phyloP scores from a whole-genome alignment of 1,284 basidiomycete genomes.

The Moniliella sp. region DNA sequence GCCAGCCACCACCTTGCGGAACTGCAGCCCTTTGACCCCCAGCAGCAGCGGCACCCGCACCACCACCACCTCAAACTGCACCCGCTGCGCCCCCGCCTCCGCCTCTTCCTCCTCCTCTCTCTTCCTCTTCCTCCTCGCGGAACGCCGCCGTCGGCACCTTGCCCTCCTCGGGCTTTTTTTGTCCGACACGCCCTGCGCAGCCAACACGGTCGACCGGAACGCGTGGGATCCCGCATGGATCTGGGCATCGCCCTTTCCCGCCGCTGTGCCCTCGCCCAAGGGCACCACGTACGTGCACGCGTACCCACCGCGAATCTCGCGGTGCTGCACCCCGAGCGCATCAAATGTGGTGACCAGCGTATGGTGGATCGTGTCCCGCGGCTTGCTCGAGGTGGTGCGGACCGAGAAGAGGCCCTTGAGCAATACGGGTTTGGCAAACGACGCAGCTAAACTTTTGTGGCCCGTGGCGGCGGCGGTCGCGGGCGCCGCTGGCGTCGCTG shows the following conservation, averaged over 20 bases:
- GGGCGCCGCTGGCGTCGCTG: too few relatives aligned
- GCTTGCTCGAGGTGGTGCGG: slow-evolving; percentile 77
- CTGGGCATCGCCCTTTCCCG: slow-evolving; percentile 17
- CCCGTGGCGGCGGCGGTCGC: too few relatives aligned
- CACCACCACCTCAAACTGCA: slow-evolving; percentile 30
- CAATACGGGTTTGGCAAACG: slow-evolving; percentile 25
- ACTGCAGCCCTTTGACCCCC: slow-evolving; percentile 76
- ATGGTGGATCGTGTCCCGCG: slow-evolving; percentile 54
- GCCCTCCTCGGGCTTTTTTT: too few relatives aligned
- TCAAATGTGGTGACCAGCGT: slow-evolving; percentile 72
- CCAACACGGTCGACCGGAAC: background rate
- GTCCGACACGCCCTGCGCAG: background rate
- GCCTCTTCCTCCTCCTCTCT: too few relatives aligned
- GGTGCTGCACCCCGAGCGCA: slow-evolving; percentile 77
- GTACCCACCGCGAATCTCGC: slow-evolving; percentile 71
- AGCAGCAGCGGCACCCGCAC: slow-evolving; percentile 51
- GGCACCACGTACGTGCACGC: slow-evolving; percentile 86
- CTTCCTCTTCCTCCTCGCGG: too few relatives aligned
- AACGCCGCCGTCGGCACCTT: too few relatives aligned
- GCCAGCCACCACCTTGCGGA: slow-evolving; percentile 70
- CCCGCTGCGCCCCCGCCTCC: too few relatives aligned
- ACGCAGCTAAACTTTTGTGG: too few relatives aligned
- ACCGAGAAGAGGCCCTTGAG: slow-evolving; percentile 42
- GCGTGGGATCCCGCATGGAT: too few relatives aligned
- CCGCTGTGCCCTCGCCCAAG: slow-evolving; percentile 43